Percentiles rank a stretch among this genome's conserved stretches.
These are phyloP conservation scores for Ormosia semicastrata DNA, from an alignment of 306 rosid species.

Conservation along the genomic window DNA sequence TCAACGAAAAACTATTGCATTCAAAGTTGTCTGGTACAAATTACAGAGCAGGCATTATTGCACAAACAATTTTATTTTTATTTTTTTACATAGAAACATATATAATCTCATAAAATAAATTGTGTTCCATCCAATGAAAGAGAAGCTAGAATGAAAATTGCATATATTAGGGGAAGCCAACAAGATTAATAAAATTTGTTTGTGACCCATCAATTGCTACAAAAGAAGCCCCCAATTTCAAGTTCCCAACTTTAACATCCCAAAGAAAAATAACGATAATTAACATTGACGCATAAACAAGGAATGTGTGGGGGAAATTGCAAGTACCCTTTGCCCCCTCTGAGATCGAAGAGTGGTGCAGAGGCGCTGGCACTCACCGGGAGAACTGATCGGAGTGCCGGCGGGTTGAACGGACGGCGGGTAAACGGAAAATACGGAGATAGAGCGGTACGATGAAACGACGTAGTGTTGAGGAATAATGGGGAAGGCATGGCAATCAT, in stretches of 20 bases:
- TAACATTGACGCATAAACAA: not conserved
- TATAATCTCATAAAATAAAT: too few relatives aligned
- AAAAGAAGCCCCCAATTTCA: not conserved
- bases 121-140: not conserved
- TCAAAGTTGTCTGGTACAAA: too few relatives aligned
- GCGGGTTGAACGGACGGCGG: constrained; percentile 25
- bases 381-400: constrained; percentile 38
- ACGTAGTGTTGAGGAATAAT: constrained; percentile 15
- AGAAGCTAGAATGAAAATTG: not conserved
- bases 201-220: not conserved
- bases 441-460: constrained; percentile 22
- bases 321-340: constrained; percentile 58
- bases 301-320: not conserved
- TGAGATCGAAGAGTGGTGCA: constrained; percentile 36
- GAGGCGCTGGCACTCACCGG: constrained; percentile 28
- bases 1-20: too few relatives aligned
- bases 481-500: constrained; percentile 16
- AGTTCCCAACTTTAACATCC: not conserved
- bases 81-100: too few relatives aligned
- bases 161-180: not conserved
- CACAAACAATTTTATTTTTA: too few relatives aligned
- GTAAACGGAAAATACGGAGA: constrained; percentile 25
- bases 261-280: not conserved
- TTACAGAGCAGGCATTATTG: too few relatives aligned
- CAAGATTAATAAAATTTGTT: not conserved